A percentile compares a stretch with the other conserved stretches of the same genome.
Evolutionary conservation across 257 asterid genomes (phyloP).

Genomic region (Fraxinus cuspidata): DNA sequence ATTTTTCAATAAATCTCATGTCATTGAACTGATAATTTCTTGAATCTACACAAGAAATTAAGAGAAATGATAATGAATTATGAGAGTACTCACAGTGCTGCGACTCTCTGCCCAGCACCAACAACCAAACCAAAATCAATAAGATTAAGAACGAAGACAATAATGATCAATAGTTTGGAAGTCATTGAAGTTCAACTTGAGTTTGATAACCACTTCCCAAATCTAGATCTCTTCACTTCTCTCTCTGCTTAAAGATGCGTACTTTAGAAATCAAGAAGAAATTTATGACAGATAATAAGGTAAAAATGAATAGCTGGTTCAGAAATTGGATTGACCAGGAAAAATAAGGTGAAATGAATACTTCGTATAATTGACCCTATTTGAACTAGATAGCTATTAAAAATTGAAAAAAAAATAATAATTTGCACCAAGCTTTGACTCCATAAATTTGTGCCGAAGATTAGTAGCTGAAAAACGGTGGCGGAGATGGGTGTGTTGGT

Average conservation of each 20-base stretch:
- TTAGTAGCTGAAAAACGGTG: no score
- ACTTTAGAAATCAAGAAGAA: constrained; percentile 38
- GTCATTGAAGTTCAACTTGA: constrained; percentile 50
- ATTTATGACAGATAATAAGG: not conserved
- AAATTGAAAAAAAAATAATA: no score
- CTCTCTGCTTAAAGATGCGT: constrained; percentile 37
- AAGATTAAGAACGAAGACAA: constrained; percentile 61
- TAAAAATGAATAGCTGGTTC: no score
- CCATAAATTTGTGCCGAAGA: no score
- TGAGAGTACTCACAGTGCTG: constrained; percentile 54
- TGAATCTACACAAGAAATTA: constrained; percentile 6
- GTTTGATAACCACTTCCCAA: constrained; percentile 21
- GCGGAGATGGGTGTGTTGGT: no score
- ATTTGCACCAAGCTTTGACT: no score
- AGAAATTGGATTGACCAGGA: no score
- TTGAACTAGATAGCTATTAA: no score
- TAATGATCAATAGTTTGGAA: constrained; percentile 58
- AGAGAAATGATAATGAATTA: not conserved
- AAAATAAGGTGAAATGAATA: no score
- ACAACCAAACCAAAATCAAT: constrained; percentile 85
- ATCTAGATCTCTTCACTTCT: constrained; percentile 35
- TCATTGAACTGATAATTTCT: not conserved
- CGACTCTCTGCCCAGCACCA: constrained; percentile 91
- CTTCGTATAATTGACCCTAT: no score
- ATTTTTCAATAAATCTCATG: not conserved